These are phyloP conservation scores for Macrophomina tecta DNA, from an alignment of 2,329 filamentous ascomycete genomes.

Conservation along the genomic window DNA sequence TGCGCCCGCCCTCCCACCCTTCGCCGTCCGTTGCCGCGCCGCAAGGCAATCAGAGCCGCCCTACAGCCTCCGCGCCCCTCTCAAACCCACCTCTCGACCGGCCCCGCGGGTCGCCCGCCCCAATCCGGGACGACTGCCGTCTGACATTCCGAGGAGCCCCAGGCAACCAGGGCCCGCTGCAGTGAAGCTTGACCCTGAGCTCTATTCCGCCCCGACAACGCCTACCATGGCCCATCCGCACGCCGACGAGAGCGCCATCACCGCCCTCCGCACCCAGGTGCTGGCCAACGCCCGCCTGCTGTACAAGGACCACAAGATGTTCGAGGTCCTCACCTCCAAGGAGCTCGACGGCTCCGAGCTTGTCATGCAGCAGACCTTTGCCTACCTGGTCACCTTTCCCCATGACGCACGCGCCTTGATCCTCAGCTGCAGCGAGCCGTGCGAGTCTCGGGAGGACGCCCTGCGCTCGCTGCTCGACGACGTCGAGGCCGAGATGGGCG, in stretches of 20 bases:
- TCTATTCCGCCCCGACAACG: neutral
- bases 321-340: constrained; percentile 27
- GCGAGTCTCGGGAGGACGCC: constrained; percentile 25
- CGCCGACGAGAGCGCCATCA: constrained; percentile 12
- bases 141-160: constrained; percentile 9
- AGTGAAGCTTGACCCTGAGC: neutral
- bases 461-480: constrained; percentile 28
- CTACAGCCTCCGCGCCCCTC: constrained; percentile 1
- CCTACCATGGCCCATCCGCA: constrained; percentile 4
- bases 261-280: constrained; percentile 19
- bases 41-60: constrained; percentile 15
- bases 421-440: constrained; percentile 28
- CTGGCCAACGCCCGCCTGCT: constrained; percentile 27
- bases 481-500: constrained; percentile 27
- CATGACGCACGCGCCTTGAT: constrained; percentile 17
- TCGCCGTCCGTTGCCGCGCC: neutral
- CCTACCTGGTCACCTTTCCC: constrained; percentile 26
- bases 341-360: constrained; percentile 28
- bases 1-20: constrained; percentile 7
- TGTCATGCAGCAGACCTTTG: constrained; percentile 26
- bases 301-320: constrained; percentile 26
- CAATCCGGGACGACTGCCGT: constrained; percentile 15
- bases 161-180: constrained; percentile 14
- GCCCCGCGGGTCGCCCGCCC: constrained; percentile 12
- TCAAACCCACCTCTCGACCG: constrained; percentile 9